Percentiles rank a stretch among this genome's conserved stretches.
Evolutionary conservation across 345 rosid species (phyloP).

Genomic region (Euphorbia lathyris): DNA sequence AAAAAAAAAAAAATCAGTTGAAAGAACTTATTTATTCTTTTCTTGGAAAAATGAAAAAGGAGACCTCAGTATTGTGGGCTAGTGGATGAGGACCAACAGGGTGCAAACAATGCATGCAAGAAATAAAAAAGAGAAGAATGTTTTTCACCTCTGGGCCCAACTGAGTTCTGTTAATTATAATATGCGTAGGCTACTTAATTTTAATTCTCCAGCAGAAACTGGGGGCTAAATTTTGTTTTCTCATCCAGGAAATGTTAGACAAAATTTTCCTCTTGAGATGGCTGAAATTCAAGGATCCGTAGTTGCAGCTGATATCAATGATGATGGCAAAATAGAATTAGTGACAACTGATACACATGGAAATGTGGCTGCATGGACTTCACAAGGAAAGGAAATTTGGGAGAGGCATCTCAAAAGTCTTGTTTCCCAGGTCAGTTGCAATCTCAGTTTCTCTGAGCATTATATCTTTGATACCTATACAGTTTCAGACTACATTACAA

Average conservation of each 20-base stretch:
- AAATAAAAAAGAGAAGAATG: background rate
- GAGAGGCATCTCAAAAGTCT: constrained; percentile 86
- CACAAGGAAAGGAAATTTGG: constrained; percentile 91
- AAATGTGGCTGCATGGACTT: constrained; percentile 97
- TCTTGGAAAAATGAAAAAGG: background rate
- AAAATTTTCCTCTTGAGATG: constrained; percentile 95
- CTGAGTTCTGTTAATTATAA: background rate
- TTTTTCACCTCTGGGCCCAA: background rate
- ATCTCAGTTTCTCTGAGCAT: constrained; percentile 6
- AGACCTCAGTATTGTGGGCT: background rate
- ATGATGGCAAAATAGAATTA: constrained; percentile 97
- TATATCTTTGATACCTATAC: background rate
- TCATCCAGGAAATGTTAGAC: constrained; percentile 65
- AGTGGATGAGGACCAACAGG: background rate
- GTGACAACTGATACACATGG: constrained; percentile 96
- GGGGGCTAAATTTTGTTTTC: constrained; percentile 25
- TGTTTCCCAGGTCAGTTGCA: constrained; percentile 70
- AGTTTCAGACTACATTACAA: background rate
- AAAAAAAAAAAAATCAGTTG: background rate
- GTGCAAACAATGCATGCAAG: no score
- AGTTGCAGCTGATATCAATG: constrained; percentile 97
- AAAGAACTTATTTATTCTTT: background rate
- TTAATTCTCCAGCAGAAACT: constrained; percentile 20
- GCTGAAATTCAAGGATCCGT: constrained; percentile 98
- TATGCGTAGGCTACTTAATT: constrained; percentile 10